Base-by-base conservation (phyloP, 2,329 filamentous ascomycete species). In the Colletotrichum lentis region DNA sequence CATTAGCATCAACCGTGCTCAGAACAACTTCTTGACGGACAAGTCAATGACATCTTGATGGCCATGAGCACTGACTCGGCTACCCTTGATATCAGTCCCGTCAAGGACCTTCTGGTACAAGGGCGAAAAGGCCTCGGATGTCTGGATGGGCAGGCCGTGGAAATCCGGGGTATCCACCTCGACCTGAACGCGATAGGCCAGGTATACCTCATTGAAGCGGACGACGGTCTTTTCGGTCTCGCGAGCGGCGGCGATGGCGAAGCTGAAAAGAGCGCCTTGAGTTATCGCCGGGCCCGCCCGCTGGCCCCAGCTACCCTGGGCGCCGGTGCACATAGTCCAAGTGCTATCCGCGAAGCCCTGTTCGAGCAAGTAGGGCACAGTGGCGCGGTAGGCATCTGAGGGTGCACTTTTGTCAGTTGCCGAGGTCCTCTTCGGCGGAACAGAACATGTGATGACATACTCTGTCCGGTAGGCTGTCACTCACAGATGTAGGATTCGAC, bases 201-300 rank as follows among this genome's bases (percentile, higher is more conserved):
- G 75, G 60, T 77, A 80, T n/a, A 80, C 72, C 64, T 81, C 80
- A 62, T 80, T 79, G 71, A 80, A 77, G 20, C 79, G 78, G 10
- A 82, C 72, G 59, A 77, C 79, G 3, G 76, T 77, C 0, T 72
- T 62, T 12, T 56, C 58, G 37, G 74, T 74, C 16, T 77, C 77
- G 14, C 70, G 74, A 18, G 70, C 70, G 2, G 77, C 78, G 18
- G 73, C 75, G 7, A 62, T 73, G 2, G 72, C 71, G 69, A 81
- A 74, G 47, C 76, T 75, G 72, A 75, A 80, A 11, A 81, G 68
- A 0, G 79, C 73, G n/a, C 78, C 78, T 63, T 81, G 80, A 1
- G 75, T 71, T 37, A 79, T 73, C 53, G 73, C 75, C 4, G 76
- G 70, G 41, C 72, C 62, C 0, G 72, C 67, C 22, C 56, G 68